A percentile compares a stretch with the other conserved stretches of the same genome.
Evolutionary conservation across 1,139 yeast species (phyloP).

Genomic region (Suhomyces bribrorum): DNA sequence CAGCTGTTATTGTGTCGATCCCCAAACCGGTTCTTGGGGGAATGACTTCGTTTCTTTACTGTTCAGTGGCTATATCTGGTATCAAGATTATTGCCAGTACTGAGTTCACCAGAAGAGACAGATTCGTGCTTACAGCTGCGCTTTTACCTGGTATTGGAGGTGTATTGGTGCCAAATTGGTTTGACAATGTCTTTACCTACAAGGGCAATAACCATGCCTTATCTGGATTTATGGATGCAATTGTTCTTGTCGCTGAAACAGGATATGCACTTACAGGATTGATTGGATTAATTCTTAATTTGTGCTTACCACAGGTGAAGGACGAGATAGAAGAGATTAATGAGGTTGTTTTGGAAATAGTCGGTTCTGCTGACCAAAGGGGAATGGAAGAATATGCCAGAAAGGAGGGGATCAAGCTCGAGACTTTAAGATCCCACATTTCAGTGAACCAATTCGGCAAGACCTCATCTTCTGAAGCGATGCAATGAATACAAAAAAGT

Average conservation of each 20-base stretch:
- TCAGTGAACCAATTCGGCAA: constrained; percentile 13
- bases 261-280: constrained; percentile 86
- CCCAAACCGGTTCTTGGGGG: constrained; percentile 88
- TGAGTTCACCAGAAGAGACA: constrained; percentile 82
- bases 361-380: constrained; percentile 47
- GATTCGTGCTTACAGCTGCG: constrained; percentile 78
- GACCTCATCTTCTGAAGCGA: constrained; percentile 10
- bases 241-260: constrained; percentile 80
- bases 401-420: constrained; percentile 38
- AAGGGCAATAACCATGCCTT: constrained; percentile 63
- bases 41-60: constrained; percentile 86
- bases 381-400: constrained; percentile 40
- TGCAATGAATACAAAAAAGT: background rate
- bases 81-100: constrained; percentile 73
- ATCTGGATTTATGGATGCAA: constrained; percentile 76
- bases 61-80: constrained; percentile 89
- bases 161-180: constrained; percentile 76
- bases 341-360: constrained; percentile 47
- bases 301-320: constrained; percentile 67
- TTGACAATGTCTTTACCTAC: constrained; percentile 72
- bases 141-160: constrained; percentile 80
- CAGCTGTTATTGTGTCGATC: constrained; percentile 84
- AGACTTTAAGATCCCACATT: constrained; percentile 23
- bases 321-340: constrained; percentile 61
- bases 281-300: constrained; percentile 69